Evolutionary conservation across 2,329 filamentous ascomycete species (phyloP).

Genomic region (Trichoderma polysporum): DNA sequence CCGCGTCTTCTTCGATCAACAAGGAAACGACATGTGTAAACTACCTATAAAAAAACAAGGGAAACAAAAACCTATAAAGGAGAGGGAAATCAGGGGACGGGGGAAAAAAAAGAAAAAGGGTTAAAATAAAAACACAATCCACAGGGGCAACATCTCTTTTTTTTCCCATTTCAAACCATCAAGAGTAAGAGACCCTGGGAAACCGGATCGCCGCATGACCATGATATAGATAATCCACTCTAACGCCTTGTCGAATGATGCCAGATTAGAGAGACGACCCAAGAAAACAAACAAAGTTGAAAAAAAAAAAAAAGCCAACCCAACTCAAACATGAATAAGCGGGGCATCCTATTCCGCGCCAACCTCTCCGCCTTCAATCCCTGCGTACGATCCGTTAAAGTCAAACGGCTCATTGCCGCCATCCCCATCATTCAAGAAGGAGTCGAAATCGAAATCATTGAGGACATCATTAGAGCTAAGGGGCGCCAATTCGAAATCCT

Average conservation of each 20-base stretch:
- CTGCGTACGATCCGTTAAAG: constrained; percentile 51
- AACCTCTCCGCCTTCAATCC: constrained; percentile 60
- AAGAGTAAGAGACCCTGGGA: constrained; percentile 18
- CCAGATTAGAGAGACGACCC: constrained; percentile 39
- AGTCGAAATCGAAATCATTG: constrained; percentile 67
- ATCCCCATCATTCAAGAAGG: constrained; percentile 61
- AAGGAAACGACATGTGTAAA: constrained; percentile 16
- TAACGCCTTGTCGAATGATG: constrained; percentile 44
- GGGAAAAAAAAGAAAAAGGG: not conserved
- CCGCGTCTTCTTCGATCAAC: not conserved
- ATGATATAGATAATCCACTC: constrained; percentile 41
- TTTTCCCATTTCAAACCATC: constrained; percentile 32
- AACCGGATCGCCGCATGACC: constrained; percentile 39
- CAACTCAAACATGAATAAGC: constrained; percentile 20
- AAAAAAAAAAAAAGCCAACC: constrained; percentile 29
- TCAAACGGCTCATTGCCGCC: constrained; percentile 52
- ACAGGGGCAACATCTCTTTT: constrained; percentile 25
- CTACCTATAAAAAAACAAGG: constrained; percentile 23
- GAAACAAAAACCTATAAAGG: not conserved
- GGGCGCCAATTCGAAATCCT: constrained; percentile 57
- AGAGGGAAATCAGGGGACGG: not conserved
- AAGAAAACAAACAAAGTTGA: constrained; percentile 25
- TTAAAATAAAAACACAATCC: constrained; percentile 1
- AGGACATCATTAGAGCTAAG: constrained; percentile 56
- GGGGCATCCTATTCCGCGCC: constrained; percentile 50